Evolutionary conservation across 2,329 filamentous ascomycete species (phyloP), one percentile per base, ranked within the genome.

Genomic region (Colletotrichum sp.): DNA sequence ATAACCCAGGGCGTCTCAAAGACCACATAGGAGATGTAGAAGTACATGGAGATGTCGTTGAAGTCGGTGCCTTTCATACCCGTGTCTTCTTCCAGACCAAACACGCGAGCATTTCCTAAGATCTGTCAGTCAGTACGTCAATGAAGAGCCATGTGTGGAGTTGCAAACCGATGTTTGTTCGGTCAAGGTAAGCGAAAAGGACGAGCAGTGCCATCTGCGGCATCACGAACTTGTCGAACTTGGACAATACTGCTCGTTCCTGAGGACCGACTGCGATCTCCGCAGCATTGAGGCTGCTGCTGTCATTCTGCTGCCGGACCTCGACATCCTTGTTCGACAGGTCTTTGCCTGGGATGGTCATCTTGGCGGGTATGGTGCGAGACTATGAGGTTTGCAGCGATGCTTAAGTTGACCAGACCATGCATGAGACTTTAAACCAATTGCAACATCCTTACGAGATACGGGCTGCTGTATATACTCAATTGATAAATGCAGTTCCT

Each of bases 71-170:
- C 79, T 1, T 77, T 75, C 75, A 85, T 80, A 0, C 80, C 78
- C 12, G 84, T 80, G 28, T 82, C 80, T 25, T 82, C 79, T 3
- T 82, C 78, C 6, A 86, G 78, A 71, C 85, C 80, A 74, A 83
- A 79, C 30, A 85, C 80, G 30, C 83, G 78, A 8, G 83, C 82
- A 70, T 86, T 85, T n/a, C 82, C 84, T n/a, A 1, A 8, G 16
- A 32, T 7, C 12, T 61, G 27, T 61, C 11, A 61, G 57, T 22
- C 44, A 13, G n/a, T 22, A 2, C 12, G 9, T 19, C 13, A 19
- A 2, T 28, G 55, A 59, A 16, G 9, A 6, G 55, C 13, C n/a
- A 3, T 22, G 7, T n/a, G 11, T 22, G 44, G 44, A 3, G 2
- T 13, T 52, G n/a, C 44, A 22, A 52, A 52, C 44, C 44, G n/a